phyloP scores from a whole-genome alignment of 2,329 filamentous ascomycete genomes.

The Fusarium euwallaceae region DNA sequence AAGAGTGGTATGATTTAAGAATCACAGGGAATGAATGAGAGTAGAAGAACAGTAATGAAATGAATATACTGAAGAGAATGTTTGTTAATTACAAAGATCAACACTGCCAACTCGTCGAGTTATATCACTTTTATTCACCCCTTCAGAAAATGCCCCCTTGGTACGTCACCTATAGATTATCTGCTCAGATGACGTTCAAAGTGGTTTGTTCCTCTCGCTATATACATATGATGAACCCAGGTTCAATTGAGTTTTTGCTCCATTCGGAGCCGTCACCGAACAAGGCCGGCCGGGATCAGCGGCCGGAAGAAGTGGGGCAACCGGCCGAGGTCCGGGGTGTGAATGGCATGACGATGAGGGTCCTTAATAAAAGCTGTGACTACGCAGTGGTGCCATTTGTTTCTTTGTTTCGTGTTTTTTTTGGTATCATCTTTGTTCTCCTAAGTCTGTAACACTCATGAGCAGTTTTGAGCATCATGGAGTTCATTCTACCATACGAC shows the following conservation, averaged over 20 bases:
- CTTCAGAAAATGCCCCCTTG: neutral
- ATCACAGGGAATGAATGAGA: neutral
- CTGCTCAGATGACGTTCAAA: conserved; percentile 14
- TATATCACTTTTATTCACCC: neutral
- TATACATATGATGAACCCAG: neutral
- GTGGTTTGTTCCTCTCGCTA: conserved; percentile 4
- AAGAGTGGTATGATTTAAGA: neutral
- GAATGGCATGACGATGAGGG: neutral
- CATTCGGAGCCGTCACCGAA: conserved; percentile 15
- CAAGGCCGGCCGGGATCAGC: conserved; percentile 12
- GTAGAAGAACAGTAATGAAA: neutral
- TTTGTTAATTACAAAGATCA: neutral
- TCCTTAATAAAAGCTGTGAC: conserved; percentile 7
- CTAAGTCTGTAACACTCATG: conserved; percentile 13
- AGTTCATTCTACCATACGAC: neutral
- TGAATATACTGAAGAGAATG: neutral
- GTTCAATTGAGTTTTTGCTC: conserved; percentile 11
- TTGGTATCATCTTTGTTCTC: neutral
- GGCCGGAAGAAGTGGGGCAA: neutral
- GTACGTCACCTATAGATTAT: neutral
- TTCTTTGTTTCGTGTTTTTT: neutral
- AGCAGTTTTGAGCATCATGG: neutral
- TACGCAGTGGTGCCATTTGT: neutral
- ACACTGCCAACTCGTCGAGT: neutral
- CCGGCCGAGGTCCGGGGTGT: neutral